Base-by-base conservation (phyloP, 345 rosid genomes). In the Euphorbia pulcherrima region DNA sequence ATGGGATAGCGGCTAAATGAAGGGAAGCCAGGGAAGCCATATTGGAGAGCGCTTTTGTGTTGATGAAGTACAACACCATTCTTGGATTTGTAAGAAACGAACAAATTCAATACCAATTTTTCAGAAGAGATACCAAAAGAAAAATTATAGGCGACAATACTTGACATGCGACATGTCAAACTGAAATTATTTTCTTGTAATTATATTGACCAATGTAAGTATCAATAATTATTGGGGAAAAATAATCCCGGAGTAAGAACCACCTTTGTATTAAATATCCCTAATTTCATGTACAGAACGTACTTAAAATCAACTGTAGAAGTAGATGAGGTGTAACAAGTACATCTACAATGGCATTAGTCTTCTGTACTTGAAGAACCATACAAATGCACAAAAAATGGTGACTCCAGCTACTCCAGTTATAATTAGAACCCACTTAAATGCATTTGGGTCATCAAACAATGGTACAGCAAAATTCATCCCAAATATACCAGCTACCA, bases 401-500 rank as follows among this genome's bases (percentile, higher is more conserved):
- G 75, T 56, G 52, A 87, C 6, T 30, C 96, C 96, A 48, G 66
- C 46, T 8, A 80, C 64, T 68, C 92, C 99, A 2, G 99, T 94
- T 4, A 91, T 74, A 39, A 81, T 12, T 39, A 93, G 92, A 4
- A 91, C 99, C 99, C 99, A 91, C 58, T 84, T 87, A 70, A 94
- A 91, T 67, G 99, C 97, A 13, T 48, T 71, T 14, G 88, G 71
- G 59, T 88, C 77, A 14, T 87, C 86, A 73, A 94, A 94, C 59
- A 94, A 62, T 16, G 97, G 77, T 75, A 89, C 75, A 13, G 60
- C 33, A 62, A 94, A 94, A 70, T 92, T 92, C 99, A 94, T 94
- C 18, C 97, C 99, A 75, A 94, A 94, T 57, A 94, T 76, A 72
- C 99, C 97, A 4, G 99, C 97, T 48, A 94, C 99, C 3, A 94